Evolutionary conservation across 768 basidiomycete species (phyloP).

Genomic region (Lactarius psammicola): DNA sequence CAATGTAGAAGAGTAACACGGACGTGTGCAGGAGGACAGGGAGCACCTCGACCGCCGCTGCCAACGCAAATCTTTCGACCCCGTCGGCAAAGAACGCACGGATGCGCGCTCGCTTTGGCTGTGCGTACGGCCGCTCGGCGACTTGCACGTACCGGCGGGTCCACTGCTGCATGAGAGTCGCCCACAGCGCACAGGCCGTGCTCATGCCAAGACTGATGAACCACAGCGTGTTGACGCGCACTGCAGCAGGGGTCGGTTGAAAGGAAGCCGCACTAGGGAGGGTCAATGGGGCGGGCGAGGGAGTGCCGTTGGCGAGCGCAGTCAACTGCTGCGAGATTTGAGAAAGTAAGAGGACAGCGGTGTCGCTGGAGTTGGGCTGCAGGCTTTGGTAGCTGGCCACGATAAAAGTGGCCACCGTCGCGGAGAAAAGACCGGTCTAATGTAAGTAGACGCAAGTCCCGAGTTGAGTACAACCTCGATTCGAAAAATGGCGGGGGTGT

Average conservation of each 20-base stretch:
- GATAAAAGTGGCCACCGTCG: constrained; percentile 29
- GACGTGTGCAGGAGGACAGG: constrained; percentile 25
- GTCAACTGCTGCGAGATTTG: constrained; percentile 25
- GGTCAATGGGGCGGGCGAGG: not conserved
- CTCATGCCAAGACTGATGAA: constrained; percentile 23
- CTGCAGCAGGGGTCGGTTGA: not conserved
- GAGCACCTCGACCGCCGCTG: constrained; percentile 25
- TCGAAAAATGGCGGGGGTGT: not conserved
- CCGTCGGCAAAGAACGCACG: constrained; percentile 22
- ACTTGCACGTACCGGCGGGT: constrained; percentile 23
- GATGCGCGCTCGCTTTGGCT: constrained; percentile 24
- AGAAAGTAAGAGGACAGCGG: constrained; percentile 16
- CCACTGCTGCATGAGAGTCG: constrained; percentile 29
- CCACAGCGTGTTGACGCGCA: constrained; percentile 27
- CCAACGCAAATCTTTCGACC: constrained; percentile 15
- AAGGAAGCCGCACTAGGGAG: not conserved
- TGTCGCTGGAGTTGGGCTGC: constrained; percentile 19
- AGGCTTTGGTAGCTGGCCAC: constrained; percentile 28
- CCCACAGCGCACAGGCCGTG: constrained; percentile 23
- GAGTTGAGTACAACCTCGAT: not conserved
- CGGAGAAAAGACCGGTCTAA: constrained; percentile 33
- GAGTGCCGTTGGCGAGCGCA: not conserved
- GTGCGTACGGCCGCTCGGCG: constrained; percentile 18
- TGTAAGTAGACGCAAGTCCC: not conserved
- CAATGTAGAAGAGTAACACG: constrained; percentile 24